These are phyloP conservation scores for Epichloe gansuensis DNA, from an alignment of 2,329 filamentous ascomycete genomes.

Conservation along the genomic window DNA sequence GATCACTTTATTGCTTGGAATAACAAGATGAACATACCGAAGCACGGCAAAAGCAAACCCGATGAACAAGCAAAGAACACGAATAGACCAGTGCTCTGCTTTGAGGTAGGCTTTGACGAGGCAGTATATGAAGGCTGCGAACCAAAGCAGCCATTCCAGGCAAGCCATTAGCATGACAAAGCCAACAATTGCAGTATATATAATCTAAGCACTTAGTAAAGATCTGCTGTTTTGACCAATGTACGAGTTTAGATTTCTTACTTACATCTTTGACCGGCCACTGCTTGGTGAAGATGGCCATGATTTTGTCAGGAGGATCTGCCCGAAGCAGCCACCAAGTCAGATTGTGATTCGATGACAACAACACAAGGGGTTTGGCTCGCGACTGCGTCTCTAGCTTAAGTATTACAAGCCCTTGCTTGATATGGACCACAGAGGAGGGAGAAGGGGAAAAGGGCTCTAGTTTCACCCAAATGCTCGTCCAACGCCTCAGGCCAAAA, in stretches of 20 bases:
- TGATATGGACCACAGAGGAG: neutral
- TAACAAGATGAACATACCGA: constrained; percentile 39
- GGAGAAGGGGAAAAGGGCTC: neutral
- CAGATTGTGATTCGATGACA: neutral
- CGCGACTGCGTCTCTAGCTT: neutral
- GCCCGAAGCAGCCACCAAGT: neutral
- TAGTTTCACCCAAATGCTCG: neutral
- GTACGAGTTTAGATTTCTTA: neutral
- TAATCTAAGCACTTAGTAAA: constrained; percentile 44
- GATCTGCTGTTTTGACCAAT: neutral
- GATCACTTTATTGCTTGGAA: neutral
- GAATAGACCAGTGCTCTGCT: constrained; percentile 76
- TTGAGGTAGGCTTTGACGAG: constrained; percentile 78
- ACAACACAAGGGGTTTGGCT: neutral
- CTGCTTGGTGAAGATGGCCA: constrained; percentile 27
- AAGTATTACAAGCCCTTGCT: neutral
- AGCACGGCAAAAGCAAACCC: constrained; percentile 60
- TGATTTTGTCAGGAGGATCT: constrained; percentile 12
- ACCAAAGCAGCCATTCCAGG: constrained; percentile 89
- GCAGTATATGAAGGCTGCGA: constrained; percentile 89
- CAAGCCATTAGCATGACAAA: constrained; percentile 71
- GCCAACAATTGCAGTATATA: constrained; percentile 72
- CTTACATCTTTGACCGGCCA: constrained; percentile 38
- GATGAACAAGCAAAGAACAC: constrained; percentile 63
- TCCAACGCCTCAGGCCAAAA: neutral